Evolutionary conservation across 169 alveolate genomes (phyloP), one percentile per base, ranked within the genome.

Genomic region (Cryptosporidium andersoni): DNA sequence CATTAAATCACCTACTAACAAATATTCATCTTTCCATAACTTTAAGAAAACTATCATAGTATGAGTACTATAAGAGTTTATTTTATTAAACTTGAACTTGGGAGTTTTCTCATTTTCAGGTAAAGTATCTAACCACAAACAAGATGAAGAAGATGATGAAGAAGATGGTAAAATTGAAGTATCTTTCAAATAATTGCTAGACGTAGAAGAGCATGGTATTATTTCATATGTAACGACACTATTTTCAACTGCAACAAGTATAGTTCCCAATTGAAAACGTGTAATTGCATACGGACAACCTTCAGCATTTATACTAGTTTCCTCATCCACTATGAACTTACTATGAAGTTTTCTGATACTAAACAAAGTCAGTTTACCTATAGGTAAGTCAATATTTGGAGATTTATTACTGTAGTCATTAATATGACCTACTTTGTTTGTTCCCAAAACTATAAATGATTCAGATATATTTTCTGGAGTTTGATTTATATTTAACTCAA

Each of bases 1-100:
- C 85, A 74, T 74, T 4, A 74, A n/a, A 74, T 74, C 85, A 39
- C 85, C 85, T 9, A 74, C 85, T n/a, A 74, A 64, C 4, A 74
- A 11, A 12, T 34, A 74, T 42, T 74, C 74, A 6, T 58, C 68
- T 1, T 74, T 74, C 74, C 68, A 74, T 16, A 58, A 9, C 40
- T 60, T 74, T 34, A 74, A 58, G 12, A 74, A 74, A 3, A 74
- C 85, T 14, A 74, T 74, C 85, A 74, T 74, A 58, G 85, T 74
- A 58, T 74, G 85, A 4, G 85, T 74, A n/a, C 62, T 34, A 48
- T 74, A 74, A 2, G 60, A 2, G 25, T 25, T 25, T 25, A 25
- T 25, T 25, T 25, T 25, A 25, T 25, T 25, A 25, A 25, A 25
- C 25, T 25, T 25, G 25, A 25, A 25, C 25, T 25, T 25, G 25